Conservation (phyloP, 257 asterid genomes). For the Salvia splendens region DNA sequence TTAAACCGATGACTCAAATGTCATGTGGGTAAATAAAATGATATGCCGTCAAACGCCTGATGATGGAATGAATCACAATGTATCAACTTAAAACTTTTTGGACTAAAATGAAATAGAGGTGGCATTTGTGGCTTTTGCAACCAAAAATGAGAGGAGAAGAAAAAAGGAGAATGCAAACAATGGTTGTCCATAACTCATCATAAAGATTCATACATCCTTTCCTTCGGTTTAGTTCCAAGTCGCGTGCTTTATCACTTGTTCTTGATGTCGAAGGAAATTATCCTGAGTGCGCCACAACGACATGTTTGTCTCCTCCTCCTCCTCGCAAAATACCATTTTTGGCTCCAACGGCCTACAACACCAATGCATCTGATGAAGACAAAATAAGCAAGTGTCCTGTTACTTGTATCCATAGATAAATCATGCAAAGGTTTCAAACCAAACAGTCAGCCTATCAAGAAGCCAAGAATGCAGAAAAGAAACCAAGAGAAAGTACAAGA, state of each 20-base stretch:
- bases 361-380: conserved; percentile 2
- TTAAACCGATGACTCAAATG: no score
- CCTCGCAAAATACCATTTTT: neutral
- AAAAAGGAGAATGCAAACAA: neutral
- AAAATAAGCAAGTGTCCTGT: neutral
- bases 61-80: no score
- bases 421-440: conserved; percentile 18
- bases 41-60: no score
- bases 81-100: no score
- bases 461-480: conserved; percentile 34
- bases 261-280: neutral
- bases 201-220: conserved; percentile 17
- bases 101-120: no score
- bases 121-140: neutral
- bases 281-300: conserved; percentile 8
- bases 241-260: neutral
- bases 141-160: neutral
- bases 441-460: conserved; percentile 25
- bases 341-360: conserved; percentile 10
- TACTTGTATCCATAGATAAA: conserved; percentile 12
- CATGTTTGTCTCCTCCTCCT: neutral
- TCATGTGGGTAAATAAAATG: no score
- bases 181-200: neutral
- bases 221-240: conserved; percentile 13
- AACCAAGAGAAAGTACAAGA: conserved; percentile 1